phyloP scores from a whole-genome alignment of 2,329 filamentous ascomycete genomes.

The Fusarium setosum region DNA sequence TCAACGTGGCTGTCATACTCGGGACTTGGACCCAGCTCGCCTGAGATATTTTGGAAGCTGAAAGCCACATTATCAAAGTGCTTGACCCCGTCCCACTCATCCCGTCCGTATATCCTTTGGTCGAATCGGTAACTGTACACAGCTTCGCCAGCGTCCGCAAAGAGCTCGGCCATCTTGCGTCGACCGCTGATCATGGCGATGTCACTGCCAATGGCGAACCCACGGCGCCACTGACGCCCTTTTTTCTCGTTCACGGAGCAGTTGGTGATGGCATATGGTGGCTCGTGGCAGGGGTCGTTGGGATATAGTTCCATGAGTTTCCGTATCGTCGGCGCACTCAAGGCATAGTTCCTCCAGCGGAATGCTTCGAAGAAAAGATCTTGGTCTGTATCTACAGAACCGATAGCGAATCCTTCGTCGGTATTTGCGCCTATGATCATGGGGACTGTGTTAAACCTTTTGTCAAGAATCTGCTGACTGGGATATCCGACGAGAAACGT shows the following conservation, averaged over 20 bases:
- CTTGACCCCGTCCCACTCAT: constrained; percentile 53
- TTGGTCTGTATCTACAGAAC: constrained; percentile 52
- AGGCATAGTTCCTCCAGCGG: constrained; percentile 57
- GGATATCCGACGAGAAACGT: constrained; percentile 60
- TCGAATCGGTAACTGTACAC: constrained; percentile 64
- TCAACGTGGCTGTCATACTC: constrained; percentile 51
- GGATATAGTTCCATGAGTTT: constrained; percentile 60
- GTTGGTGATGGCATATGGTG: constrained; percentile 48
- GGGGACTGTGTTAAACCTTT: constrained; percentile 57
- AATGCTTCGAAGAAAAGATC: constrained; percentile 51
- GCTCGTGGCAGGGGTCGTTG: constrained; percentile 58
- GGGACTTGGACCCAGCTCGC: constrained; percentile 57
- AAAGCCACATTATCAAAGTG: constrained; percentile 64
- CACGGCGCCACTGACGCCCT: constrained; percentile 58
- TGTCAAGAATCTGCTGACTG: constrained; percentile 55
- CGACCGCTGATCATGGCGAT: constrained; percentile 61
- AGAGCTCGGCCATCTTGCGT: constrained; percentile 57
- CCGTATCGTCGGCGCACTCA: constrained; percentile 57
- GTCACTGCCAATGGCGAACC: constrained; percentile 58
- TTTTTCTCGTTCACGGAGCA: constrained; percentile 34
- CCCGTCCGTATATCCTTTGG: constrained; percentile 55
- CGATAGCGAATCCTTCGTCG: constrained; percentile 59
- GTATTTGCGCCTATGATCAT: constrained; percentile 61
- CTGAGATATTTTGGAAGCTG: constrained; percentile 62
- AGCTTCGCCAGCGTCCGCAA: constrained; percentile 44